A percentile compares a stretch with the other conserved stretches of the same genome.
Conservation (phyloP, 345 rosid genomes). For the Salix brachista region DNA sequence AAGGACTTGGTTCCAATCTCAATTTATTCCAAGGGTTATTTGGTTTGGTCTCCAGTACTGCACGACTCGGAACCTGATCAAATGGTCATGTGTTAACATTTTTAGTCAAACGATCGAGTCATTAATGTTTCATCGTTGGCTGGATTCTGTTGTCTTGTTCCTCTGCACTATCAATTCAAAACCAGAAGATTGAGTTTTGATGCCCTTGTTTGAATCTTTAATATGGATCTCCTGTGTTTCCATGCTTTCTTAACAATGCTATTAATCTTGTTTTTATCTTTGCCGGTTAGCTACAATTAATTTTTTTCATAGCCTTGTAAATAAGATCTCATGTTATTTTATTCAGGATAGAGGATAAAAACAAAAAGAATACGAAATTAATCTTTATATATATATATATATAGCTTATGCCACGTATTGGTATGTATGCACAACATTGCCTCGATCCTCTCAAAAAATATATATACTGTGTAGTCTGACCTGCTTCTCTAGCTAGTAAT, state of each 20-base stretch:
- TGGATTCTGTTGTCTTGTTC: conserved; percentile 5
- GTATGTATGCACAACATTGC: no score
- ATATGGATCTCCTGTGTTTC: not conserved
- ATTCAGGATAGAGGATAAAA: not conserved
- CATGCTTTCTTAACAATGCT: not conserved
- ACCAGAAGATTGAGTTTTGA: not conserved
- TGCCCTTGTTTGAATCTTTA: not conserved
- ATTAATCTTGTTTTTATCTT: not conserved
- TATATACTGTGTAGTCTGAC: no score
- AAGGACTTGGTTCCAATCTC: conserved; percentile 35
- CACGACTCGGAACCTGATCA: not conserved
- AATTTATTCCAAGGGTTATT: not conserved
- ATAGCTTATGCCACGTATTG: no score
- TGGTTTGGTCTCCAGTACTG: not conserved
- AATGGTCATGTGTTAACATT: not conserved
- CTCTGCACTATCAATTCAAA: not conserved
- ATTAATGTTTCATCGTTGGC: conserved; percentile 6
- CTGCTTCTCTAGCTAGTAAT: no score
- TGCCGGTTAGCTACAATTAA: no score
- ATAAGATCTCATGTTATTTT: not conserved
- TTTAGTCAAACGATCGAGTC: not conserved
- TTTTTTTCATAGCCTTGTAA: no score
- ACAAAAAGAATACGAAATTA: no score
- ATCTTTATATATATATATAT: not conserved
- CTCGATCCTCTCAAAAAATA: no score